phyloP scores from a whole-genome alignment of 1,139 yeast species.

The Pichia sp. region DNA sequence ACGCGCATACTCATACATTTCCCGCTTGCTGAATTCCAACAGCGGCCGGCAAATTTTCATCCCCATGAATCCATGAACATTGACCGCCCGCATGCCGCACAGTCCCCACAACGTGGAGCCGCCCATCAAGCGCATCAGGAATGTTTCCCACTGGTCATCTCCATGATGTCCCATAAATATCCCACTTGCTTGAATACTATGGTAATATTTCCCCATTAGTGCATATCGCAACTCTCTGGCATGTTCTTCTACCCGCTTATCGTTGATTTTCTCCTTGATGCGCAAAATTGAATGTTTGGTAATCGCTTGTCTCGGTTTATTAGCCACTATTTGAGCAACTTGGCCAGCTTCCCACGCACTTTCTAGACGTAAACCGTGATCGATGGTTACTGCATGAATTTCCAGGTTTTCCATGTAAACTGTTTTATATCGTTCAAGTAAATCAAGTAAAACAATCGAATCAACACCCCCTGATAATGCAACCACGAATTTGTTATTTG shows the following conservation, averaged over 20 bases:
- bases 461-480: constrained; percentile 83
- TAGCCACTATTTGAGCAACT: constrained; percentile 37
- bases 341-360: constrained; percentile 24
- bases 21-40: constrained; percentile 38
- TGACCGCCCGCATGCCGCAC: constrained; percentile 31
- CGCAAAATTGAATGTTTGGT: constrained; percentile 32
- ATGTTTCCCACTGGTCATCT: constrained; percentile 72
- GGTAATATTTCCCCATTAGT: constrained; percentile 36
- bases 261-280: constrained; percentile 25
- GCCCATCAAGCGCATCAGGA: constrained; percentile 45
- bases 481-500: constrained; percentile 19
- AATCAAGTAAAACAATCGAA: constrained; percentile 59
- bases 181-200: constrained; percentile 25
- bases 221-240: constrained; percentile 52
- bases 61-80: not conserved
- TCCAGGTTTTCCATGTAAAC: constrained; percentile 7
- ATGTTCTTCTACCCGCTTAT: constrained; percentile 37
- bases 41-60: constrained; percentile 42
- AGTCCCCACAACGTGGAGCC: constrained; percentile 59
- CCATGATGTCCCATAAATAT: constrained; percentile 60
- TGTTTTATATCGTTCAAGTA: constrained; percentile 33
- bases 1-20: constrained; percentile 43
- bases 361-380: constrained; percentile 24
- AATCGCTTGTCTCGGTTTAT: constrained; percentile 33
- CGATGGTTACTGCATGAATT: constrained; percentile 25